Conservation (phyloP, 1,284 basidiomycete species). For the Mrakiaceae sp. region DNA sequence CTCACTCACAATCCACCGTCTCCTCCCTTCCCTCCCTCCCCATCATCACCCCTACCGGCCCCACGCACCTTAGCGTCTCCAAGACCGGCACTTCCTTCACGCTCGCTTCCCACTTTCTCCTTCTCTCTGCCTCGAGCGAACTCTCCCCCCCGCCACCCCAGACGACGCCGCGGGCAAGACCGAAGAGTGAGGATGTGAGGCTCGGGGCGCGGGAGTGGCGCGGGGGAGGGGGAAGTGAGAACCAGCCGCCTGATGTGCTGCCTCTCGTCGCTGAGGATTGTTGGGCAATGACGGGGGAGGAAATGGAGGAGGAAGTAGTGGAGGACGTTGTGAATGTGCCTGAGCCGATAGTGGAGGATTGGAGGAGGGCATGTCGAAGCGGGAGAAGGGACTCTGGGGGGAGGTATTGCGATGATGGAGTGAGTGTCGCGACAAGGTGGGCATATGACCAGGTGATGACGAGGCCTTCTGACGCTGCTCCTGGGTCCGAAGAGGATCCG, state of each 20-base stretch:
- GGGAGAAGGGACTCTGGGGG: conserved; percentile 36
- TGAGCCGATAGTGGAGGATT: conserved; percentile 33
- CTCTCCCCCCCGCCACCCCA: conserved; percentile 29
- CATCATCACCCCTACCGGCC: conserved; percentile 32
- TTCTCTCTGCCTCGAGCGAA: conserved; percentile 32
- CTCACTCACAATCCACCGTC: conserved; percentile 25
- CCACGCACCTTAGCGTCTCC: conserved; percentile 29
- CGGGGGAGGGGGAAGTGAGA: conserved; percentile 31
- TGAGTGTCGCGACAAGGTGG: conserved; percentile 30
- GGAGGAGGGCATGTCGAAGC: conserved; percentile 31
- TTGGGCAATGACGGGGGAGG: conserved; percentile 30
- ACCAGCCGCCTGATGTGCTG: not conserved
- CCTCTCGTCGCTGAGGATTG: not conserved
- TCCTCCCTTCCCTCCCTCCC: conserved; percentile 23
- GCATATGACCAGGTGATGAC: conserved; percentile 35
- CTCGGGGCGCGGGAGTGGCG: conserved; percentile 29
- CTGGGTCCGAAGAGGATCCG: not conserved
- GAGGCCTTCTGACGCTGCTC: conserved; percentile 24
- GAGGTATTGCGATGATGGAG: conserved; percentile 33
- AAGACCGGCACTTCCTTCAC: conserved; percentile 33
- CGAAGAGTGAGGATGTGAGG: conserved; percentile 34
- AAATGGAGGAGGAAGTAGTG: conserved; percentile 42
- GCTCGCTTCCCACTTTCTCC: conserved; percentile 30
- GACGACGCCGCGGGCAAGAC: conserved; percentile 32
- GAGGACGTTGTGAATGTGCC: conserved; percentile 22